These are phyloP conservation scores for Boletus tomentosulus DNA, from an alignment of 768 basidiomycete species.

Conservation along the genomic window DNA sequence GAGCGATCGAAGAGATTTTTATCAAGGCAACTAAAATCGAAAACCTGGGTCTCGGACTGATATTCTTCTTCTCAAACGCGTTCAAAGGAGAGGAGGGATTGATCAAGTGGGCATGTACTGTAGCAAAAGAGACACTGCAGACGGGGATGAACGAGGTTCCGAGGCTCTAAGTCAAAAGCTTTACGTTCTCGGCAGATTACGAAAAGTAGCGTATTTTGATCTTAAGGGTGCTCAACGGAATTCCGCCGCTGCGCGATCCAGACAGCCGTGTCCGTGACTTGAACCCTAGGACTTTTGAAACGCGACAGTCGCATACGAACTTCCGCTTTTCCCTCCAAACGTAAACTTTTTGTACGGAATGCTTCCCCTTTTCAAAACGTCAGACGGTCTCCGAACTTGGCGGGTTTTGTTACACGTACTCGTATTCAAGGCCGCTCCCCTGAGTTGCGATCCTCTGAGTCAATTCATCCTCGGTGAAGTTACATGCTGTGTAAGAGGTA, in stretches of 20 bases:
- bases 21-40: slow-evolving; percentile 65
- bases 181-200: neutral
- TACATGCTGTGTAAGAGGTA: slow-evolving; percentile 52
- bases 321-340: slow-evolving; percentile 77
- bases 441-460: slow-evolving; percentile 46
- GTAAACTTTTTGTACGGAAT: slow-evolving; percentile 68
- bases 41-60: slow-evolving; percentile 67
- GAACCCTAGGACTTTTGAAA: slow-evolving; percentile 43
- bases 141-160: slow-evolving; percentile 56
- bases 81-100: slow-evolving; percentile 43
- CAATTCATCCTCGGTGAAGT: slow-evolving; percentile 79
- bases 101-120: slow-evolving; percentile 59
- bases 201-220: neutral
- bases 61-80: slow-evolving; percentile 59
- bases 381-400: neutral
- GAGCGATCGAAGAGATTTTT: slow-evolving; percentile 72
- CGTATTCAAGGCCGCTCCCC: slow-evolving; percentile 52
- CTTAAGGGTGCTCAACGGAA: neutral
- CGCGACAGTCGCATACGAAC: slow-evolving; percentile 64
- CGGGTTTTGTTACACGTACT: slow-evolving; percentile 41
- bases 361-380: slow-evolving; percentile 48
- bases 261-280: neutral
- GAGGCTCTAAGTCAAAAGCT: slow-evolving; percentile 13
- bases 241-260: neutral
- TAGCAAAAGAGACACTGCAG: slow-evolving; percentile 69